Evolutionary conservation across 768 basidiomycete genomes (phyloP), one percentile per base, ranked within the genome.

Genomic region (Neoboletus magnificus): DNA sequence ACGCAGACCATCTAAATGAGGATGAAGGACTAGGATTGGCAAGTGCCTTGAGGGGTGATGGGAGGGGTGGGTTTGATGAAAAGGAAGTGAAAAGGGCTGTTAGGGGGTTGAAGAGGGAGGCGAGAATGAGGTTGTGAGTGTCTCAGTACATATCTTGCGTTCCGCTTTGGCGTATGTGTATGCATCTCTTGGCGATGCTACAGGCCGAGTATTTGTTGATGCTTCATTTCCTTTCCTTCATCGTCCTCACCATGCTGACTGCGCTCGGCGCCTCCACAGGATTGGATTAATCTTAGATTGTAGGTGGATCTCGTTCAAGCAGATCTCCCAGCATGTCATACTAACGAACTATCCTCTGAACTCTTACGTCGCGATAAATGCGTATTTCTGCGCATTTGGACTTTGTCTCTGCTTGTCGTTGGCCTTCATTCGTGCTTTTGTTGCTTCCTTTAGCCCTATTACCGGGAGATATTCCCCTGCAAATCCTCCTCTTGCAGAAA

Each of bases 401-500:
- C n/a, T 2, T 45, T 37, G 13, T 50, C 20, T 42, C 47, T 20
- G 6, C 41, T 57, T 23, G 20, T 48, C 29, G 36, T 40, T 51
- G 29, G 46, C 59, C 30, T 50, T 59, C 44, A 48, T 54, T 50
- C 50, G 39, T 49, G 45, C 56, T 54, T 27, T 47, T 51, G 43
- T 48, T 54, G 5, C 45, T 40, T 32, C 20, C 32, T 54, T 27
- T 57, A 89, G 89, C 87, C 12, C 84, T 87, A 70, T 77, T 91
- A 59, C 92, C 93, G 0, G 90, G 91, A 32, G 93, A 94, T 62
- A 89, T 94, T 32, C 83, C 82, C 12, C 77, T 90, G 7, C 93
- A 93, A 68, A 91, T 95, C 42, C 78, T 88, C 1, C 82, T 91
- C 3, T 80, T 96, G 18, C 83, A 93, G 70, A 91, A 92, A 69